Conservation (phyloP, 768 basidiomycete species). For the Leucosporidium creatinivorum region DNA sequence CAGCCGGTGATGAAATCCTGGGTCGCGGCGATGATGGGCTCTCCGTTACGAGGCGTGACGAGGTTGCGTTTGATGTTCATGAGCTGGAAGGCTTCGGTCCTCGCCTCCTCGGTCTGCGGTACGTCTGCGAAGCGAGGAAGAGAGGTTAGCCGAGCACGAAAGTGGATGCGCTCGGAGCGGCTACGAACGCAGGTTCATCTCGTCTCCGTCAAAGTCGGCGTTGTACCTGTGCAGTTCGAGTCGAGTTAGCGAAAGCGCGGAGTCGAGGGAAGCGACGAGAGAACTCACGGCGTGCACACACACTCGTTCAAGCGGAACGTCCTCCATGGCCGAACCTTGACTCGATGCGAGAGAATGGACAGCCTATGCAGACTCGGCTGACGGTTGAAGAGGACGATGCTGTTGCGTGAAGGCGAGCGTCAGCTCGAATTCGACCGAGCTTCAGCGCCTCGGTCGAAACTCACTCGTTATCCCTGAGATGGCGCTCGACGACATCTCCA, state of each 20-base stretch:
- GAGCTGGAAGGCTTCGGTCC: slow-evolving; percentile 91
- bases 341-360: slow-evolving; percentile 98
- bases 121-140: slow-evolving; percentile 58
- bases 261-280: background rate
- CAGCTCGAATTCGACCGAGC: background rate
- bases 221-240: slow-evolving; percentile 54
- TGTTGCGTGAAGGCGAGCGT: slow-evolving; percentile 26
- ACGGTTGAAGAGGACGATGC: slow-evolving; percentile 91
- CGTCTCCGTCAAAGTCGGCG: slow-evolving; percentile 98
- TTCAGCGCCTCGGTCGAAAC: slow-evolving; percentile 25
- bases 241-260: background rate
- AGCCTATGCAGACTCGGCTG: slow-evolving; percentile 98
- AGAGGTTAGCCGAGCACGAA: background rate
- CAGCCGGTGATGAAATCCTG: slow-evolving; percentile 99
- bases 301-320: slow-evolving; percentile 97
- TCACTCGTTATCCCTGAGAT: slow-evolving; percentile 83
- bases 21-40: slow-evolving; percentile 97
- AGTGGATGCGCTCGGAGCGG: background rate
- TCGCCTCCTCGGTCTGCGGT: slow-evolving; percentile 95
- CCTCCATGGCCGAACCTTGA: slow-evolving; percentile 93
- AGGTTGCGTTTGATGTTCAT: slow-evolving; percentile 97
- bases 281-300: slow-evolving; percentile 73
- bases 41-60: slow-evolving; percentile 95
- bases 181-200: slow-evolving; percentile 90
- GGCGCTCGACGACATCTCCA: slow-evolving; percentile 90